A percentile compares a stretch with the other conserved stretches of the same genome.
Evolutionary conservation across 768 basidiomycete species (phyloP).

Genomic region (Tricholoma hemisulphureum): DNA sequence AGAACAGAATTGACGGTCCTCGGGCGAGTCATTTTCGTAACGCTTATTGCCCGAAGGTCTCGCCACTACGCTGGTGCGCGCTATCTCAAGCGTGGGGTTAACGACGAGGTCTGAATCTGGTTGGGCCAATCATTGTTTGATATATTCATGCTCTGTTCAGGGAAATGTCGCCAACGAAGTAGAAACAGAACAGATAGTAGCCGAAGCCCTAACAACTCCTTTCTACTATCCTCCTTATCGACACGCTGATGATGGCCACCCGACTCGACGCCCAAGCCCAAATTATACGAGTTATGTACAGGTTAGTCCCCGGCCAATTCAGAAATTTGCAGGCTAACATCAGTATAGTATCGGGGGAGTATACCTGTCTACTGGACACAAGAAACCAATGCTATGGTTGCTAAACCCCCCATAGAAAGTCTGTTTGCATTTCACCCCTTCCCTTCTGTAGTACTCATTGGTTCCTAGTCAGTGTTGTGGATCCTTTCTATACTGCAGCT

Average conservation of each 20-base stretch:
- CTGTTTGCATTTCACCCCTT: slow-evolving; percentile 23
- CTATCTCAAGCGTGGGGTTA: slow-evolving; percentile 91
- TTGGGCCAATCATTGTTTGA: background rate
- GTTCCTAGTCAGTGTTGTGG: slow-evolving; percentile 77
- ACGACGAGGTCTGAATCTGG: slow-evolving; percentile 65
- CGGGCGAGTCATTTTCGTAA: slow-evolving; percentile 87
- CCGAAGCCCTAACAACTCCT: slow-evolving; percentile 83
- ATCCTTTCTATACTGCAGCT: slow-evolving; percentile 93
- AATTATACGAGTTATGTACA: slow-evolving; percentile 96
- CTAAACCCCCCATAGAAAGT: slow-evolving; percentile 96
- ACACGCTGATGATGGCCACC: slow-evolving; percentile 29
- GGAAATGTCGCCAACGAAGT: slow-evolving; percentile 99
- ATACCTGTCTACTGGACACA: slow-evolving; percentile 98
- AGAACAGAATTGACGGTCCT: slow-evolving; percentile 81
- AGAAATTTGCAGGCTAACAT: background rate
- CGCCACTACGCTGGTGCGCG: slow-evolving; percentile 95
- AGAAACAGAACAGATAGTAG: slow-evolving; percentile 97
- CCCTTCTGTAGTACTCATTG: slow-evolving; percentile 3
- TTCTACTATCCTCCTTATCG: slow-evolving; percentile 71
- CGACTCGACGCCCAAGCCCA: slow-evolving; percentile 63
- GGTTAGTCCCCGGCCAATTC: slow-evolving; percentile 33
- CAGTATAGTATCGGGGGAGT: slow-evolving; percentile 80
- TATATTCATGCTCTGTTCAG: slow-evolving; percentile 37
- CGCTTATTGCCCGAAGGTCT: slow-evolving; percentile 91
- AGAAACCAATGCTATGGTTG: slow-evolving; percentile 85